phyloP scores from a whole-genome alignment of 768 basidiomycete genomes.

The Lactarius hengduanensis region DNA sequence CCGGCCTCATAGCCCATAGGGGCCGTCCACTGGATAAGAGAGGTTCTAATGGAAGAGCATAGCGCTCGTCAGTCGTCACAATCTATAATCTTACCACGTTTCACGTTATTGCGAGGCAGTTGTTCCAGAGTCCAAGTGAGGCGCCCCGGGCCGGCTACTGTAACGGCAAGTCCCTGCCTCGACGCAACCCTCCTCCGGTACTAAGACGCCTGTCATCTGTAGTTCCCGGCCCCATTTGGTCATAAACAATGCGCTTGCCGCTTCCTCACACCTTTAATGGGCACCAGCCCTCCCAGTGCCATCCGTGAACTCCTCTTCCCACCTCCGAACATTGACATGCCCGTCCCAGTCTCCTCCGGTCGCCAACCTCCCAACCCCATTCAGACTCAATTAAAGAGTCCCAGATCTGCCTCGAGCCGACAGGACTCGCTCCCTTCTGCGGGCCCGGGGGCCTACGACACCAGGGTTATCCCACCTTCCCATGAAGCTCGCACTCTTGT shows the following conservation, averaged over 20 bases:
- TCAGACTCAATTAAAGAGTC: neutral
- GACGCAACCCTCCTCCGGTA: too few relatives aligned
- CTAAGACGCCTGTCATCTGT: slow-evolving; percentile 6
- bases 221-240: neutral
- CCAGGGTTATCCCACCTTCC: slow-evolving; percentile 30
- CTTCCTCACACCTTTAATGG: slow-evolving; percentile 4
- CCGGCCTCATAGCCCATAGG: too few relatives aligned
- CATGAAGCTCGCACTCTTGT: slow-evolving; percentile 48
- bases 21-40: too few relatives aligned
- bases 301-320: neutral
- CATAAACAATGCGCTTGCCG: neutral
- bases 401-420: neutral
- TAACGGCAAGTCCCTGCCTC: too few relatives aligned
- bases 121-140: too few relatives aligned
- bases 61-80: too few relatives aligned
- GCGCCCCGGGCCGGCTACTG: too few relatives aligned
- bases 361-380: neutral
- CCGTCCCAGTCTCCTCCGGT: neutral
- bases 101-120: too few relatives aligned
- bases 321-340: slow-evolving; percentile 5
- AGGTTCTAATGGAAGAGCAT: too few relatives aligned
- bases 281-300: neutral
- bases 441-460: slow-evolving; percentile 7
- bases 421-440: neutral
- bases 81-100: too few relatives aligned